Evolutionary conservation across 164 flowering plant species (phyloP).

Genomic region (Vitis amurensis): DNA sequence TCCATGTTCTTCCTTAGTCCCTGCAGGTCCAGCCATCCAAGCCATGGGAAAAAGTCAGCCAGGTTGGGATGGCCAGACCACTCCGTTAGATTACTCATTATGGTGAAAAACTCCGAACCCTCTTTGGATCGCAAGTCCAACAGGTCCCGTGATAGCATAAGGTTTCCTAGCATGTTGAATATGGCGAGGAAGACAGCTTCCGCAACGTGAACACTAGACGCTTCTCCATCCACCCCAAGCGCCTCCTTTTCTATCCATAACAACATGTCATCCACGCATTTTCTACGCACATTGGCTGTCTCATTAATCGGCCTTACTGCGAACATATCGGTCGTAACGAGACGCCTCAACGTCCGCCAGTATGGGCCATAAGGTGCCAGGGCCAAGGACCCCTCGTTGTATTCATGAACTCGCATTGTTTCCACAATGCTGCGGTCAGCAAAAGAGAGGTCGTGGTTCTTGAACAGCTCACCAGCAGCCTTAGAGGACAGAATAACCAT

Average conservation of each 20-base stretch:
- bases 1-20: slow-evolving; percentile 36
- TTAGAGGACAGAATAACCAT: slow-evolving; percentile 33
- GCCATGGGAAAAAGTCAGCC: slow-evolving; percentile 35
- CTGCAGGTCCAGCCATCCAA: slow-evolving; percentile 33
- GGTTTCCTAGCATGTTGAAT: slow-evolving; percentile 46
- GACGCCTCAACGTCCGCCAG: too few species aligned
- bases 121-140: slow-evolving; percentile 24
- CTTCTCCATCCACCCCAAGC: background rate
- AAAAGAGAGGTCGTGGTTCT: slow-evolving; percentile 43
- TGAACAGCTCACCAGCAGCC: slow-evolving; percentile 44
- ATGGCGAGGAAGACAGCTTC: slow-evolving; percentile 34
- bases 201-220: slow-evolving; percentile 19
- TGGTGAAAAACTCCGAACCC: slow-evolving; percentile 27
- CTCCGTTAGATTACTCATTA: slow-evolving; percentile 33
- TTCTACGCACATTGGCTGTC: slow-evolving; percentile 23
- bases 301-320: slow-evolving; percentile 32
- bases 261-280: slow-evolving; percentile 38
- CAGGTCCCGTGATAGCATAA: slow-evolving; percentile 43
- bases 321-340: slow-evolving; percentile 41
- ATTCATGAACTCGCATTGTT: slow-evolving; percentile 25
- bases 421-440: slow-evolving; percentile 33
- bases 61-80: slow-evolving; percentile 36
- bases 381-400: slow-evolving; percentile 30
- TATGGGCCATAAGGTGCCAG: slow-evolving; percentile 31
- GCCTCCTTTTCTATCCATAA: slow-evolving; percentile 32